Base-by-base conservation (phyloP, 108 stramenopile species). In the Skeletonema grethae region DNA sequence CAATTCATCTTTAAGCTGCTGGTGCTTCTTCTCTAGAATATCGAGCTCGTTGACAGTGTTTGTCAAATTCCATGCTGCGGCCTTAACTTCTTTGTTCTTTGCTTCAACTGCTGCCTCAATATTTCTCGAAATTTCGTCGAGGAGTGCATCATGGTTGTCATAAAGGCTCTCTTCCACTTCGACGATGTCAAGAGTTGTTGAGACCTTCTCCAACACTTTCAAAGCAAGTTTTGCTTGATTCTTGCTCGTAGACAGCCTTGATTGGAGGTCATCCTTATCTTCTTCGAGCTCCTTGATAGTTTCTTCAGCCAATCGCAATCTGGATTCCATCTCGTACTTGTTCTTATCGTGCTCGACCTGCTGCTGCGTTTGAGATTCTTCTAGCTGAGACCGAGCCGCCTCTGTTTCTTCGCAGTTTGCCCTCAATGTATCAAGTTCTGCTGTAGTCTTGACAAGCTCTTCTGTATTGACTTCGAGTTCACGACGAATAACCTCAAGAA, bases 11-110 rank as follows among this genome's bases (percentile, higher is more conserved):
- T 63, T 81, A 1, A 67, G 60, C 15, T 57, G 46, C 28, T 69
- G 65, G 35, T 81, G 61, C 56, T 81, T 74, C 20, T 68, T 34
- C 43, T 70, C 80, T 0, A 81, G 43, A 5, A 34, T 34, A 38
- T 61, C 57, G 12, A 81, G 65, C 12, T 81, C 73, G 20, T 69
- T 29, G 3, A 60, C 25, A 28, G 73, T 46, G 41, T 74, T 81
- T 7, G 73, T 53, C 35, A 74, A 25, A 16, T 81, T 56, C 36
- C 69, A 57, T 2, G 69, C 63, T 15, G 72, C 38, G n/a, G 31
- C 57, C 34, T 74, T 69, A 18, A 81, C 20, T 13, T 61, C 41
- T 10, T 38, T 43, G 4, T 73, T 72, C 28, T 64, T 80, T 16
- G 39, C 60, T 36, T 73, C 43, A 28, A 69, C 39, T 9, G 2